A percentile compares a stretch with the other conserved stretches of the same genome.
phyloP scores from a whole-genome alignment of 2,329 filamentous ascomycete genomes.

The Colletotrichum caudatum region DNA sequence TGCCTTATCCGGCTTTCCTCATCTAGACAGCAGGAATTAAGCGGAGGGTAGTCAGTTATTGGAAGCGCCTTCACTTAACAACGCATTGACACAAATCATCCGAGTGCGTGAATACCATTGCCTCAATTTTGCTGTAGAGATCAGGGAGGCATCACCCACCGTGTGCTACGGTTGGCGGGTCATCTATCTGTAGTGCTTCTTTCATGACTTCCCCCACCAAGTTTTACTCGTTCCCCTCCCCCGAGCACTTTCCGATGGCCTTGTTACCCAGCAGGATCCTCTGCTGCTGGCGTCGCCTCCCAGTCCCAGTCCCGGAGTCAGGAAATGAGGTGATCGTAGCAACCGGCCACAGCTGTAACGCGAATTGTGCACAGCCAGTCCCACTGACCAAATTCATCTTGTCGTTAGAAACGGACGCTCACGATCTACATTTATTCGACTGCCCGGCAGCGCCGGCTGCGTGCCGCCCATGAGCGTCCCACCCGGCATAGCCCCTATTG shows the following conservation, averaged over 20 bases:
- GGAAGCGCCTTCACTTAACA: not conserved
- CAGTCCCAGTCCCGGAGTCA: conserved; percentile 5
- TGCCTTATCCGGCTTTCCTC: not conserved
- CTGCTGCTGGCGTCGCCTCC: conserved; percentile 19
- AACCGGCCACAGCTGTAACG: conserved; percentile 9
- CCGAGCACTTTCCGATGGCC: conserved; percentile 30
- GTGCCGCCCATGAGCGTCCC: conserved; percentile 11
- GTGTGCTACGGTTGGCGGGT: conserved; percentile 25
- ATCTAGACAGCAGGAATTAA: not conserved
- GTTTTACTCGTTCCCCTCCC: not conserved
- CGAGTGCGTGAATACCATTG: conserved; percentile 21
- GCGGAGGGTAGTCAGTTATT: not conserved
- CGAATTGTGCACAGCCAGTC: not conserved
- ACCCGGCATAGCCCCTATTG: not conserved
- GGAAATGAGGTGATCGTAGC: conserved; percentile 15
- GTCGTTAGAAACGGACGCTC: conserved; percentile 3
- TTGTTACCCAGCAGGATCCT: conserved; percentile 19
- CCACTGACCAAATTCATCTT: conserved; percentile 4
- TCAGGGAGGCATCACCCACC: conserved; percentile 29
- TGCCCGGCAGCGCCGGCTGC: conserved; percentile 15
- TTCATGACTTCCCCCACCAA: conserved; percentile 19
- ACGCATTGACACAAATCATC: not conserved
- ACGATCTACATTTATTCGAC: conserved; percentile 9
- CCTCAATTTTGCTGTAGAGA: conserved; percentile 36
- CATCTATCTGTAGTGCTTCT: conserved; percentile 38